Evolutionary conservation across 2,329 filamentous ascomycete species (phyloP), one percentile per base, ranked within the genome.

Genomic region (Arachnomyces sp.): DNA sequence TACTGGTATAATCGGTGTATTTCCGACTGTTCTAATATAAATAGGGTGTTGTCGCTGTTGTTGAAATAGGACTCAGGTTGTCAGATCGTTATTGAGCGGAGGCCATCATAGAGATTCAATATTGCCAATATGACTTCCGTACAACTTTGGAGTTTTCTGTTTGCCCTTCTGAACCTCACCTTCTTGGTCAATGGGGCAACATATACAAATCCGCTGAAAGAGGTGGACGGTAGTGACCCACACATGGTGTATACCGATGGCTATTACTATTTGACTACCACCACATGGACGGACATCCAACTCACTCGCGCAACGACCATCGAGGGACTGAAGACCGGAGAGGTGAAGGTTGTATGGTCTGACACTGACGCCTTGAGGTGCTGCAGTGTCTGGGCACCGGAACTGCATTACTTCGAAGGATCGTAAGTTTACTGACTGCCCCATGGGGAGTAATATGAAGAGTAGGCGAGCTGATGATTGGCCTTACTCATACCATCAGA

Each of bases 301-400:
- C 66, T 79, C n/a, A 67, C 72, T 0, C 63, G 72, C 1, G 66
- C 76, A 0, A 72, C 59, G 7, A 78, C 73, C 0, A 56, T 79
- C 4, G 66, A 70, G 25, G 74, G 73, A 0, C 55, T 79, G n/a
- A 75, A 76, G 59, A 71, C 64, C 0, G 72, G 67, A 0, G 62
- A 68, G 29, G 68, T 64, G 14, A 74, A 73, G 46, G 56, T 53
- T 2, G 70, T 78, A 18, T 78, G 71, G 59, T 65, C 62, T 0
- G 70, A 73, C 40, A 57, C 54, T 3, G 67, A 65, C 12, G 51
- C 72, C 2, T 59, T 58, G 3, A 61, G 71, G 12, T 72, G 70
- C 54, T 72, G 71, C 53, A 76, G 75, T 39, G 67, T 78, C 29
- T 79, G 74, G 74, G 74, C 75, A 0, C 74, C 74, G 0, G 74